phyloP scores from a whole-genome alignment of 2,329 filamentous ascomycete genomes.

The Alternaria alternata region DNA sequence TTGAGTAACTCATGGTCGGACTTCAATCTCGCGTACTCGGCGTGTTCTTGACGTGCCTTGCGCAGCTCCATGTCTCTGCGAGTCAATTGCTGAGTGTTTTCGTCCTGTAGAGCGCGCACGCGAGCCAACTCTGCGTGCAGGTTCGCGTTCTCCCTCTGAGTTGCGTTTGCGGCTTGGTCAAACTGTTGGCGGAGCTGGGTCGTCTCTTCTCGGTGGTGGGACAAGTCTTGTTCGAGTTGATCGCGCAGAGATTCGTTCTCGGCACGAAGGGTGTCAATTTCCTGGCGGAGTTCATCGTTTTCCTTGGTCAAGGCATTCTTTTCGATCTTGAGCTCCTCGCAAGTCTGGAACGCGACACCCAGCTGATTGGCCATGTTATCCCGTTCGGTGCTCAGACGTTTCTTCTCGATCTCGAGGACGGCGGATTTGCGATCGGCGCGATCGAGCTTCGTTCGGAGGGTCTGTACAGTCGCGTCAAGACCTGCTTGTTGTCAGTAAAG shows the following conservation, averaged over 20 bases:
- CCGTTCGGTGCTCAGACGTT: slow-evolving; percentile 69
- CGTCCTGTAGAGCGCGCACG: slow-evolving; percentile 46
- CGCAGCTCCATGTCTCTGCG: slow-evolving; percentile 46
- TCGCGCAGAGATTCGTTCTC: slow-evolving; percentile 47
- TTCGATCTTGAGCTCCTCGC: slow-evolving; percentile 59
- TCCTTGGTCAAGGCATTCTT: slow-evolving; percentile 51
- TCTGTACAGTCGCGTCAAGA: slow-evolving; percentile 67
- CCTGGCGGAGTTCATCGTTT: slow-evolving; percentile 48
- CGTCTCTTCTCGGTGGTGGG: slow-evolving; percentile 46
- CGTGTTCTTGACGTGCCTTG: slow-evolving; percentile 48
- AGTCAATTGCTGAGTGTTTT: slow-evolving; percentile 46
- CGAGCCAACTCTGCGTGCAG: slow-evolving; percentile 44
- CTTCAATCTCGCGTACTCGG: slow-evolving; percentile 64
- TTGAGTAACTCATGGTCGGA: slow-evolving; percentile 74
- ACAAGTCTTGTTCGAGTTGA: slow-evolving; percentile 44
- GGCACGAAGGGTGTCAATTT: slow-evolving; percentile 45
- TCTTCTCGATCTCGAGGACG: slow-evolving; percentile 69
- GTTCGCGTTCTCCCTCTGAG: slow-evolving; percentile 46
- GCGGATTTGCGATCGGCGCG: slow-evolving; percentile 69
- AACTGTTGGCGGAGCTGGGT: slow-evolving; percentile 45
- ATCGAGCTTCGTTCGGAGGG: slow-evolving; percentile 68
- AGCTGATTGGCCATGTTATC: slow-evolving; percentile 71
- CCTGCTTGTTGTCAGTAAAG: slow-evolving; percentile 50
- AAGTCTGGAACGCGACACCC: slow-evolving; percentile 67
- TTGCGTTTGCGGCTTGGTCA: slow-evolving; percentile 43